phyloP scores from a whole-genome alignment of 2,329 filamentous ascomycete genomes.

The Zymoseptoria ardabiliae region DNA sequence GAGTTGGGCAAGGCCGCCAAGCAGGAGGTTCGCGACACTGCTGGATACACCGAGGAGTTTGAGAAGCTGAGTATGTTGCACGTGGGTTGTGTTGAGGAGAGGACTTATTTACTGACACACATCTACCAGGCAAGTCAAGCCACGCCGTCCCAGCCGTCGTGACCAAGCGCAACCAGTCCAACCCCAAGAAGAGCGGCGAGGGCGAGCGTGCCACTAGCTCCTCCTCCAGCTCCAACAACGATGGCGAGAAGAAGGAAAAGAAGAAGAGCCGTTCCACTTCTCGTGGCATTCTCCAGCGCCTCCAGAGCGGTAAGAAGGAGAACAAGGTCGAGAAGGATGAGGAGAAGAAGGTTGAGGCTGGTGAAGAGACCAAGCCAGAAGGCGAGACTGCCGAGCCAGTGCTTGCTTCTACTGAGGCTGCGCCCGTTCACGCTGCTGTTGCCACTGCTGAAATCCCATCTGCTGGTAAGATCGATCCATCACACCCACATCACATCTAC shows the following conservation, averaged over 20 bases:
- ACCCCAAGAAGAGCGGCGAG: constrained; percentile 43
- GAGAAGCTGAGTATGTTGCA: constrained; percentile 57
- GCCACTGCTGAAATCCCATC: constrained; percentile 24
- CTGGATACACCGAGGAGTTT: constrained; percentile 80
- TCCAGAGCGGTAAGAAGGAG: constrained; percentile 57
- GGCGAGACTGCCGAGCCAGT: constrained; percentile 28
- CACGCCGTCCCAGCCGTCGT: constrained; percentile 32
- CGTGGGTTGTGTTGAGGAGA: constrained; percentile 27
- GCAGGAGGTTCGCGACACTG: constrained; percentile 64
- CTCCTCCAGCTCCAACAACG: constrained; percentile 38
- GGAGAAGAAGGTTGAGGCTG: constrained; percentile 38
- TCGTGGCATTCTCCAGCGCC: constrained; percentile 50
- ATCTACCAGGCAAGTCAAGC: constrained; percentile 23
- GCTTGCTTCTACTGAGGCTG: constrained; percentile 23
- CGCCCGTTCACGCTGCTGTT: constrained; percentile 30
- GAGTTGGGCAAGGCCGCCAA: constrained; percentile 77
- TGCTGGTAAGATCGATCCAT: constrained; percentile 11
- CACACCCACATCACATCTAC: background rate
- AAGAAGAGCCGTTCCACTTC: constrained; percentile 55
- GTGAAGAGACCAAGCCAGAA: constrained; percentile 33
- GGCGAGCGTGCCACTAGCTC: constrained; percentile 34
- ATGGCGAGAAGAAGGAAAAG: constrained; percentile 42
- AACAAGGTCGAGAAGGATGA: constrained; percentile 35
- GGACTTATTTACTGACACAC: constrained; percentile 3
- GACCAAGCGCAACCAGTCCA: constrained; percentile 30